These are phyloP conservation scores for Phytophthora syringae DNA, from an alignment of 352 stramenopile genomes.

Conservation along the genomic window DNA sequence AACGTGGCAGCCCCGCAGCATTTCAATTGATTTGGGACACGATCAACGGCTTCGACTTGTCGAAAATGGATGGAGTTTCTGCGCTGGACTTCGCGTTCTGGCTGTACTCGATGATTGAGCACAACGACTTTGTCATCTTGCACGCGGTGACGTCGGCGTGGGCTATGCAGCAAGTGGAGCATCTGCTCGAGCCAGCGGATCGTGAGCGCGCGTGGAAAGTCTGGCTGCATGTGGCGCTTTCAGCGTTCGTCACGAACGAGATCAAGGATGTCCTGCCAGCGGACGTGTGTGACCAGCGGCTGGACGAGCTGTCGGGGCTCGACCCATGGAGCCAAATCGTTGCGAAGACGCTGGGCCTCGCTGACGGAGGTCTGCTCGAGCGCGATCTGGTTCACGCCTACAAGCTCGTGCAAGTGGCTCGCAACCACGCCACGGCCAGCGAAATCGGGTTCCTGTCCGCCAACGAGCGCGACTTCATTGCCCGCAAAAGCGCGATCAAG, in stretches of 20 bases:
- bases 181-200: conserved; percentile 36
- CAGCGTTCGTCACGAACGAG: conserved; percentile 36
- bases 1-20: conserved; percentile 29
- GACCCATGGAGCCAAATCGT: conserved; percentile 56
- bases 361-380: conserved; percentile 41
- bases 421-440: conserved; percentile 30
- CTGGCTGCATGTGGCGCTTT: conserved; percentile 46
- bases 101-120: conserved; percentile 44
- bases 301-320: conserved; percentile 26
- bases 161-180: conserved; percentile 43
- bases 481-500: conserved; percentile 49
- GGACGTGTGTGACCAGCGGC: conserved; percentile 38
- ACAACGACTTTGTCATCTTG: conserved; percentile 51
- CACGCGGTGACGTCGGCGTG: conserved; percentile 48
- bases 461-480: conserved; percentile 52
- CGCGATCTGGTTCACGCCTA: conserved; percentile 52
- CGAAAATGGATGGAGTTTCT: conserved; percentile 39
- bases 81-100: conserved; percentile 44
- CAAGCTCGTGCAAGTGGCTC: conserved; percentile 67
- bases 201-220: conserved; percentile 36
- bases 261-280: conserved; percentile 25
- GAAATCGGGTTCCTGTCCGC: conserved; percentile 42
- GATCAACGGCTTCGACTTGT: conserved; percentile 41
- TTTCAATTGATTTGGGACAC: conserved; percentile 37
- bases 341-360: conserved; percentile 37